Base-by-base conservation (phyloP, 106 monocot genomes). In the Iris macrosiphon region DNA sequence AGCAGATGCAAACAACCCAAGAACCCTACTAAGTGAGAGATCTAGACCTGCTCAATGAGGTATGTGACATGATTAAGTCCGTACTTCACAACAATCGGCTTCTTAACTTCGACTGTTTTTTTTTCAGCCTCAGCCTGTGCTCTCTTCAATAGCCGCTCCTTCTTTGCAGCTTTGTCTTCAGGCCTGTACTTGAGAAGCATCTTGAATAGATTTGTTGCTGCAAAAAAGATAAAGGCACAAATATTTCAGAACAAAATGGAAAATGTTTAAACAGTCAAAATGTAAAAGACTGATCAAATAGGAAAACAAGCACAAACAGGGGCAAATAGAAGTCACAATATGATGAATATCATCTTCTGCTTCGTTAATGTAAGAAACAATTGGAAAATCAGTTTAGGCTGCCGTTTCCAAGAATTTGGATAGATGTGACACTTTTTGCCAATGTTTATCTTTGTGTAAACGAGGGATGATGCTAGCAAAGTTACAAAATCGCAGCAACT, bases 181-280 rank as follows among this genome's bases (percentile, higher is more conserved):
- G 87, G 87, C 45, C 87, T 71, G 60, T 88, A 88, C 63, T 88
- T 88, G 41, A 88, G 62, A 57, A 88, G 78, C 82, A 82, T 75
- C 71, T 88, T 88, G 62, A 88, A 82, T 30, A 82, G 69, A 18
- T 37, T 78, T 18, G 79, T 79, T 35, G 79, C 87, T 88, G 65
- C 60, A 65, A 15, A 58, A 18, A 46, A 65, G 25, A n/a, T n/a
- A n/a, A n/a, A n/a, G n/a, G n/a, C n/a, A n/a, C n/a, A n/a, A n/a
- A 49, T 49, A 24, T 12, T 0, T 49, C 7, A 49, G 21, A 49
- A 23, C 7, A 24, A 2, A 8, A 4, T 4, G 3, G 22, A 2
- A 12, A 23, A 24, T 23, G 17, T 17, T 6, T 6, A 45, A 45
- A 45, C 20, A 19, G 0, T 14, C 15, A 7, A 45, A 13, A 2